Base-by-base conservation (phyloP, 345 rosid species). In the Excoecaria agallocha region DNA sequence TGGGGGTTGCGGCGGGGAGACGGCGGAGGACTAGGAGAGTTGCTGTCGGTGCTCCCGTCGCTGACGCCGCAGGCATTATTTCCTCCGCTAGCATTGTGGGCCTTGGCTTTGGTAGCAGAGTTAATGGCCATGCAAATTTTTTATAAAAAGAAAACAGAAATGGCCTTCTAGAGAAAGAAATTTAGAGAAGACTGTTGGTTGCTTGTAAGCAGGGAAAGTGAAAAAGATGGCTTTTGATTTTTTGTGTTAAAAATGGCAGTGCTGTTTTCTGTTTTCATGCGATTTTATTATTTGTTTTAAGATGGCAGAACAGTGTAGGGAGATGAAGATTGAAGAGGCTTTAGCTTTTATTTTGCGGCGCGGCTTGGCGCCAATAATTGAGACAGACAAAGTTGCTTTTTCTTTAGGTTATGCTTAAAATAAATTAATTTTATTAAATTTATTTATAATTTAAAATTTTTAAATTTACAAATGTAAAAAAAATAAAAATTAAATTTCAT, bases 1-100 rank as follows among this genome's bases (percentile, higher is more conserved):
- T 43, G 86, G 57, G 25, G 39, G 54, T 22, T 46, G 37, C 87
- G 90, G 54, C 73, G 87, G 37, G 98, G 94, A 0, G 94, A 87
- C 0, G 85, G 85, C 51, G 94, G 94, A 4, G 94, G 91, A 66
- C 93, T 88, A 8, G 94, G 91, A 17, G 96, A 91, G 85, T 85
- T 87, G 77, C 82, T 82, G 62, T 88, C 84, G 63, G 83, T 70
- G 76, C 62, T 73, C 56, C 71, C 69, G 24, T 51, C 69, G 4
- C 60, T 16, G 72, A 70, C 70, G 51, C 68, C 16, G 76, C 68
- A 15, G 57, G 68, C 84, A 46, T 65, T 76, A 76, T 54, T 65
- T 11, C 51, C 68, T 12, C n/a, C 54, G 70, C 10, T 50, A 60
- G 9, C 73, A 24, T 49, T 74, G 68, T 78, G 73, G 77, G 74